Evolutionary conservation across 768 basidiomycete genomes (phyloP).

Genomic region (Termitomyces sp.): DNA sequence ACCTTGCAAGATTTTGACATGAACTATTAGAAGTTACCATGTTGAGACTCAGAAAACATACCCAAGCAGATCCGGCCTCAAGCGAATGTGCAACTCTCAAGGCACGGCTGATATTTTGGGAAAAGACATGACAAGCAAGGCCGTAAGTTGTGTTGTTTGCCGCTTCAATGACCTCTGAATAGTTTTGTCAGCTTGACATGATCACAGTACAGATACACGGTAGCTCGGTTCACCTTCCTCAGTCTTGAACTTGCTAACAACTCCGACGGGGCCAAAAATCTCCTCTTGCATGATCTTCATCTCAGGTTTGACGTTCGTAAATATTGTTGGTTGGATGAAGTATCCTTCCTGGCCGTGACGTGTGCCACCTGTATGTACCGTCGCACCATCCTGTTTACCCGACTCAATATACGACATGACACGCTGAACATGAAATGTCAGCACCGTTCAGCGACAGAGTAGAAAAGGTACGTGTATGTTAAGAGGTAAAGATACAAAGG

Average conservation of each 20-base stretch:
- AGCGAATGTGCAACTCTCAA: slow-evolving; percentile 19
- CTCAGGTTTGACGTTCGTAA: slow-evolving; percentile 52
- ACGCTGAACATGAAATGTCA: slow-evolving; percentile 32
- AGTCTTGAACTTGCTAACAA: slow-evolving; percentile 62
- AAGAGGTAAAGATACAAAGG: not conserved
- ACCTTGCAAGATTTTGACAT: slow-evolving; percentile 5
- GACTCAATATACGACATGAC: slow-evolving; percentile 72
- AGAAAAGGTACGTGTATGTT: not conserved
- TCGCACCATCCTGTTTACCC: slow-evolving; percentile 68
- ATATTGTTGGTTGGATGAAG: slow-evolving; percentile 67
- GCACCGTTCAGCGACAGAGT: not conserved
- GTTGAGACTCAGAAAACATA: not conserved
- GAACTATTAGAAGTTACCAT: not conserved
- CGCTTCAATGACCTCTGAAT: slow-evolving; percentile 17
- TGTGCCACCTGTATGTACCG: slow-evolving; percentile 51
- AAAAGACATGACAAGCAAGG: slow-evolving; percentile 16
- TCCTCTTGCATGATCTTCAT: slow-evolving; percentile 69
- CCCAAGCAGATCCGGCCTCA: slow-evolving; percentile 18
- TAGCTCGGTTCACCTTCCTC: slow-evolving; percentile 29
- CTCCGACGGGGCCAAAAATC: slow-evolving; percentile 75
- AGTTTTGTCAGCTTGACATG: slow-evolving; percentile 15
- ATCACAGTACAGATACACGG: slow-evolving; percentile 15
- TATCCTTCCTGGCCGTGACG: slow-evolving; percentile 57
- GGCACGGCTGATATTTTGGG: slow-evolving; percentile 16
- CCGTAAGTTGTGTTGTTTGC: slow-evolving; percentile 17